A percentile compares a stretch with the other conserved stretches of the same genome.
These are phyloP conservation scores for Trichoderma atroviride DNA, from an alignment of 2,329 filamentous ascomycete genomes.

Conservation along the genomic window DNA sequence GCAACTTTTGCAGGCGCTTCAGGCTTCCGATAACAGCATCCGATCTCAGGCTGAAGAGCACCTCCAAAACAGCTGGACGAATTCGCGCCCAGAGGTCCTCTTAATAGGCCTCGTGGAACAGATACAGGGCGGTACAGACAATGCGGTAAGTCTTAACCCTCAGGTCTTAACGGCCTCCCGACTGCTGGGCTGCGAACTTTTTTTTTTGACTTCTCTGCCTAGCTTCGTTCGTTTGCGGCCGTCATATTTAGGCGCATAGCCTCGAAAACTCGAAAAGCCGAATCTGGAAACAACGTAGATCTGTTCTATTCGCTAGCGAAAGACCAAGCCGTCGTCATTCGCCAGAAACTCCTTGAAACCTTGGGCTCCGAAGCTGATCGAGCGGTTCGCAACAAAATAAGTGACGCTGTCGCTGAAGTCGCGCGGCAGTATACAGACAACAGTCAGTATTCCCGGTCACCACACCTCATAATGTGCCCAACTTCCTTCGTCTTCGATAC, in stretches of 20 bases:
- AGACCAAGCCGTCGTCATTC: constrained; percentile 76
- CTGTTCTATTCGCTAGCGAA: constrained; percentile 79
- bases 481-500: constrained; percentile 19
- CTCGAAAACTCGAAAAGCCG: constrained; percentile 80
- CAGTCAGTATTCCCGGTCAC: constrained; percentile 56
- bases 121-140: constrained; percentile 75
- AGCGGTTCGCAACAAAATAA: constrained; percentile 88
- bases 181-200: not conserved
- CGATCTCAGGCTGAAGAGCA: constrained; percentile 88
- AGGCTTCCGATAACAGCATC: constrained; percentile 84
- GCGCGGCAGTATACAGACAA: constrained; percentile 93
- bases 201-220: constrained; percentile 26
- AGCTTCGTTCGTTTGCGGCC: constrained; percentile 85
- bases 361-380: constrained; percentile 73
- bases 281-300: constrained; percentile 72
- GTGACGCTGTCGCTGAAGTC: constrained; percentile 94
- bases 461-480: not conserved
- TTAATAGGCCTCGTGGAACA: constrained; percentile 95
- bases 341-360: constrained; percentile 79
- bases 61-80: constrained; percentile 87
- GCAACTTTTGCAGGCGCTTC: constrained; percentile 84
- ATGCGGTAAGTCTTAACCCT: constrained; percentile 57
- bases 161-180: not conserved
- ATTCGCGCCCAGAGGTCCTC: constrained; percentile 77
- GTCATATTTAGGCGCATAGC: constrained; percentile 94